These are phyloP conservation scores for Allium sativum DNA, from an alignment of 106 monocot species.

Conservation along the genomic window DNA sequence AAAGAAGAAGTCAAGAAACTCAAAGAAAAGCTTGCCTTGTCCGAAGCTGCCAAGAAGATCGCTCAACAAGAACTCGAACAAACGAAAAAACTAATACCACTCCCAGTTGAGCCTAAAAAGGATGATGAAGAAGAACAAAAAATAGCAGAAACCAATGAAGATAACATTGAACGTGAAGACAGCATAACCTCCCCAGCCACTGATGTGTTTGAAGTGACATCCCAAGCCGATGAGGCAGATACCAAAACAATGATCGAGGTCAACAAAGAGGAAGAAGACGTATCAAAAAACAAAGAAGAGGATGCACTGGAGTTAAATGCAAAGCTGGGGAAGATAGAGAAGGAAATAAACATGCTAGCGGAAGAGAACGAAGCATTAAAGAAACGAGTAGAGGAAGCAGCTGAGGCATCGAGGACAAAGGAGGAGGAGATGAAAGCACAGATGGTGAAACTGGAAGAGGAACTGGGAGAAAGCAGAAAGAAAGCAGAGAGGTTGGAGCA, in stretches of 20 bases:
- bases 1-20: conserved; percentile 76
- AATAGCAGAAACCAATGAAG: background rate
- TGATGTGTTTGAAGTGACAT: conserved; percentile 38
- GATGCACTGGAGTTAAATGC: conserved; percentile 17
- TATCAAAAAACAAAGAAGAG: conserved; percentile 5
- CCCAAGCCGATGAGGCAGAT: conserved; percentile 4
- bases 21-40: conserved; percentile 54
- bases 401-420: conserved; percentile 15
- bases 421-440: conserved; percentile 42
- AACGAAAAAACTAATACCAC: conserved; percentile 40
- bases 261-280: background rate
- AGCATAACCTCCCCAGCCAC: conserved; percentile 21
- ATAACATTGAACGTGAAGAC: conserved; percentile 1
- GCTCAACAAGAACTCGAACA: conserved; percentile 38
- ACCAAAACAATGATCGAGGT: conserved; percentile 10
- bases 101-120: background rate
- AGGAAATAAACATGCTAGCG: conserved; percentile 13
- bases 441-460: conserved; percentile 28
- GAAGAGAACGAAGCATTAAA: conserved; percentile 36
- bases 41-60: conserved; percentile 42
- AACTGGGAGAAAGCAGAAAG: conserved; percentile 24
- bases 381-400: conserved; percentile 30
- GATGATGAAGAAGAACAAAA: conserved; percentile 11
- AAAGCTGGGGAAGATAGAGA: conserved; percentile 30
- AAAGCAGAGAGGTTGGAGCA: conserved; percentile 23